Base-by-base conservation (phyloP, 805 yeast species). In the Torulaspora indica region DNA sequence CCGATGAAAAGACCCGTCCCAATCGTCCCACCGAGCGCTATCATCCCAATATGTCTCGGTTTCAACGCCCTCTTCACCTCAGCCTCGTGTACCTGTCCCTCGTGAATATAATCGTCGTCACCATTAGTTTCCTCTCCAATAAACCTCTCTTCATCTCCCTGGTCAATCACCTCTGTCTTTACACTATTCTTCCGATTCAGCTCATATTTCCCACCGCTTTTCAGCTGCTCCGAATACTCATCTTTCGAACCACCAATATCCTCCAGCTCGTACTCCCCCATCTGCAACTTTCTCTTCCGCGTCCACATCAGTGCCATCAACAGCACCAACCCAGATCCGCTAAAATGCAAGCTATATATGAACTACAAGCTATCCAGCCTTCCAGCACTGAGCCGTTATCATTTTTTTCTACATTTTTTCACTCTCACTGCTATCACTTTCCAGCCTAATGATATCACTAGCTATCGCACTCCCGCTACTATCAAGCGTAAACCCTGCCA, bases 1-100 rank as follows among this genome's bases (percentile, higher is more conserved):
- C 85, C 80, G 38, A 84, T 78, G 69, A 83, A 81, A 32, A 83
- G 70, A 61, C 90, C 90, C 2, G 89, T 82, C 56, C 90, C 90
- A 49, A 84, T 82, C 27, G 89, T 80, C 49, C 89, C 90, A 49
- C 90, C 91, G 15, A 83, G 70, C 37, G 89, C 87, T 54, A 83
- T 77, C 88, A 83, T 82, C 25, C 83, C 73, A 39, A 83, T 75
- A 55, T 82, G 88, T 56, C 91, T 71, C 14, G 80, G 76, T 60
- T 81, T 79, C 46, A 83, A 66, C 38, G 72, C 74, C 60, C 89
- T 70, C 55, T 76, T 75, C 45, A 78, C 81, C 54, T 76, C 73
- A 2, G 70, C 64, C 18, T 67, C 65, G 28, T 57, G 55, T 8
- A 64, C 63, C 17, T 49, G 49, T 1, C 64, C 67, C 25, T 52